Percentiles rank a stretch among this genome's conserved stretches.
Evolutionary conservation across 345 rosid genomes (phyloP).

Genomic region (Barbarea vulgaris): DNA sequence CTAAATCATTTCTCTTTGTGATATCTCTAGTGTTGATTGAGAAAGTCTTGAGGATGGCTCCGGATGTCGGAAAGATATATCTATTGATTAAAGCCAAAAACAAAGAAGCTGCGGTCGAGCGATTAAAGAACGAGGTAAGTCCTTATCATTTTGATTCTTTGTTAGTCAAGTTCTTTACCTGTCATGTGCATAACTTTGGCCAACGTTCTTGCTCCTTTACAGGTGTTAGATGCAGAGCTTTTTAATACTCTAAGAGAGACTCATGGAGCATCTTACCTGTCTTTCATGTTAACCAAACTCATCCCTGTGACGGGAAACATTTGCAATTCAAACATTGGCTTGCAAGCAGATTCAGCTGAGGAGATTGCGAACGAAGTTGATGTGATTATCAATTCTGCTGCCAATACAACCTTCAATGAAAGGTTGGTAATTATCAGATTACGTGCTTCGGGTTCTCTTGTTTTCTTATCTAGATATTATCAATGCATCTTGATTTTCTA

Average conservation of each 20-base stretch:
- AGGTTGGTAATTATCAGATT: conserved; percentile 41
- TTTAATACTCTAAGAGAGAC: conserved; percentile 71
- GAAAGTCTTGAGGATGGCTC: conserved; percentile 82
- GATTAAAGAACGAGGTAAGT: conserved; percentile 77
- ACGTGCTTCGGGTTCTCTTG: background rate
- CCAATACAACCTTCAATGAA: conserved; percentile 80
- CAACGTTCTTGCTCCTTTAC: conserved; percentile 13
- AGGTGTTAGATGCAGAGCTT: conserved; percentile 82
- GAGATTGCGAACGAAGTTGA: conserved; percentile 64
- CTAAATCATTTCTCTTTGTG: background rate
- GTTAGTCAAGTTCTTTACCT: background rate
- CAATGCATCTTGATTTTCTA: conserved; percentile 12
- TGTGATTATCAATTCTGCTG: conserved; percentile 78
- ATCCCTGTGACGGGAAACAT: conserved; percentile 82
- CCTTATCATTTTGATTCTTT: background rate
- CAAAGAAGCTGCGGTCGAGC: conserved; percentile 71
- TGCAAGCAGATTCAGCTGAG: conserved; percentile 62
- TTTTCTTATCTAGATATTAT: background rate
- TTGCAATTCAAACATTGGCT: conserved; percentile 66
- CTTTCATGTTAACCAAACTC: conserved; percentile 80
- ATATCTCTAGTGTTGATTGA: conserved; percentile 68
- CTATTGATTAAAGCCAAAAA: conserved; percentile 75
- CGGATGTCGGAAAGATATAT: conserved; percentile 87
- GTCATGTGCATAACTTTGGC: conserved; percentile 15
- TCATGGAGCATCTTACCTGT: conserved; percentile 71